Base-by-base conservation (phyloP, 768 basidiomycete genomes). In the Hebeloma cylindrosporum region DNA sequence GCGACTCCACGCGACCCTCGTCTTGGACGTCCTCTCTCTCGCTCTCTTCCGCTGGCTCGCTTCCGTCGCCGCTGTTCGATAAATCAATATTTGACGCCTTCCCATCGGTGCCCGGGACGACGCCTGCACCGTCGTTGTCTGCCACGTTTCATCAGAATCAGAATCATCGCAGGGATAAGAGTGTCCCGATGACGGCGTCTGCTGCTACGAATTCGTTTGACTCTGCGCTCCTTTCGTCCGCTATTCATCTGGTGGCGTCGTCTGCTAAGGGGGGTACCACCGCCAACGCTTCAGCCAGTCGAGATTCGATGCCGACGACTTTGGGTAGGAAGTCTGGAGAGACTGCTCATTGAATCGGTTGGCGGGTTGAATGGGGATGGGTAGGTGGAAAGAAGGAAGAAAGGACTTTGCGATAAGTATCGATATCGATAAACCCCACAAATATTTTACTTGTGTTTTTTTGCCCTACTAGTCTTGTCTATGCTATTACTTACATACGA, bases 81-180 rank as follows among this genome's bases (percentile, higher is more conserved):
- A 67, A 69, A 48, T 77, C 77, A 8, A 63, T 85, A 17, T 85
- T 82, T 51, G 85, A 87, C 46, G 76, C 83, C 5, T 88, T 88
- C 63, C 87, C 87, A 17, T 76, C 77, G 25, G 85, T 88, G 4
- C 85, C 86, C 1, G 68, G 73, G 35, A 69, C 68, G 13, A 61
- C 71, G 4, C 75, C 77, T 34, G 27, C 53, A 38, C 10, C 26
- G 25, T 33, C 27, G n/a, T n/a, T n/a, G n/a, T n/a, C 14, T 22
- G n/a, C 43, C 16, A 48, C 36, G 10, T 26, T 36, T 14, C 31
- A 21, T 39, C 44, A 22, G 21, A 32, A 41, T 23, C 18, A 43
- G n/a, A 48, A 32, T 14, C 43, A 40, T 39, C 41, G 42, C 18
- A 17, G 45, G 16, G 33, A 48, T 11, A 29, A 43, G 20, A 44